Evolutionary conservation across 2,329 filamentous ascomycete species (phyloP).

Genomic region (Penicillium sp.): DNA sequence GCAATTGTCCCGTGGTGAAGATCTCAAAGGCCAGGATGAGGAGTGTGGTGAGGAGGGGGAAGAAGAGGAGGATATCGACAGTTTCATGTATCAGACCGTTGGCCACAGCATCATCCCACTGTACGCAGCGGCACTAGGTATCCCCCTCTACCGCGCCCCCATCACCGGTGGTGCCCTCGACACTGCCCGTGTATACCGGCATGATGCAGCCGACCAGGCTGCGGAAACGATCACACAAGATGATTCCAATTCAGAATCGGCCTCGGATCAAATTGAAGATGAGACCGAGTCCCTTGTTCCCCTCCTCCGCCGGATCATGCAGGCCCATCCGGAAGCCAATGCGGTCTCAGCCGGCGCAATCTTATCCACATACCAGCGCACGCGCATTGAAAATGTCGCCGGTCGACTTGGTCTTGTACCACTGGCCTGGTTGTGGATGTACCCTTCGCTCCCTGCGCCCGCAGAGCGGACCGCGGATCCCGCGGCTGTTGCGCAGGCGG

Average conservation of each 20-base stretch:
- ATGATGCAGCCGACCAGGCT: constrained; percentile 16
- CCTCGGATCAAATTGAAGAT: constrained; percentile 44
- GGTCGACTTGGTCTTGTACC: constrained; percentile 74
- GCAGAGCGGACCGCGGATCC: constrained; percentile 17
- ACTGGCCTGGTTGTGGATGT: constrained; percentile 89
- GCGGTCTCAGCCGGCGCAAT: constrained; percentile 89
- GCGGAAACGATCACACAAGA: background rate
- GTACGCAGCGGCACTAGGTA: constrained; percentile 68
- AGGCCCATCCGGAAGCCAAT: constrained; percentile 70
- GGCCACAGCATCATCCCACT: constrained; percentile 81
- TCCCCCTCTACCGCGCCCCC: constrained; percentile 76
- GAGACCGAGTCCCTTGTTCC: constrained; percentile 84
- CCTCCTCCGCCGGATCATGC: constrained; percentile 62
- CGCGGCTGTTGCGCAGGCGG: constrained; percentile 22
- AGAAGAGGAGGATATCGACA: constrained; percentile 66
- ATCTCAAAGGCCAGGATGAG: background rate
- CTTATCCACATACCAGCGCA: constrained; percentile 90
- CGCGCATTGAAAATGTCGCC: constrained; percentile 87
- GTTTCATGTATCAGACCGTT: constrained; percentile 99
- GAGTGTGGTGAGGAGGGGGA: constrained; percentile 19
- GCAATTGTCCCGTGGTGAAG: background rate
- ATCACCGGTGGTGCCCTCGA: constrained; percentile 69
- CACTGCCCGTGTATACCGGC: constrained; percentile 63
- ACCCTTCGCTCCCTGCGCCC: constrained; percentile 61
- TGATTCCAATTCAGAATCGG: background rate